phyloP scores from a whole-genome alignment of 148 eudicot species.

The Fagopyrum homotropicum region DNA sequence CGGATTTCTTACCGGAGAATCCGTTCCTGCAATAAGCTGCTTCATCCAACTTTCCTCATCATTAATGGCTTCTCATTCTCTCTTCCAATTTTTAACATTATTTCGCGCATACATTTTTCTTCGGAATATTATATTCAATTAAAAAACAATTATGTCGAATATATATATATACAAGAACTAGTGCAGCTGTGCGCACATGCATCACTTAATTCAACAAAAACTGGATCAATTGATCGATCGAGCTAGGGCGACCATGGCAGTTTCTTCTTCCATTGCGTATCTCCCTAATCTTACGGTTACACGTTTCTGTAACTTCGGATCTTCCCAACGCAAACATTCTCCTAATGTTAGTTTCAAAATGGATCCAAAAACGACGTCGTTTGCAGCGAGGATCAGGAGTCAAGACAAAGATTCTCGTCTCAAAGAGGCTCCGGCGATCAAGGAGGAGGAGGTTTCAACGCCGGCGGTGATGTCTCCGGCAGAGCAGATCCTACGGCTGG shows the following conservation, averaged over 20 bases:
- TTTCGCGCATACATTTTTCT: neutral
- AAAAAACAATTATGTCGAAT: no score
- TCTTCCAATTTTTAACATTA: neutral
- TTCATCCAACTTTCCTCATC: neutral
- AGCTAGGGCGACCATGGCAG: neutral
- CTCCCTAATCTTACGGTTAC: neutral
- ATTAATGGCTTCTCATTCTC: neutral
- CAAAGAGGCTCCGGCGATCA: neutral
- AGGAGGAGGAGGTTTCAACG: neutral
- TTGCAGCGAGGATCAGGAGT: neutral
- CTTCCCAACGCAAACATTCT: neutral
- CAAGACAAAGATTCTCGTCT: neutral
- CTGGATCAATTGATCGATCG: neutral
- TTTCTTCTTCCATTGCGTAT: neutral
- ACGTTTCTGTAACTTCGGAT: neutral
- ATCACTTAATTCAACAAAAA: neutral
- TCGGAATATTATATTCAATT: neutral
- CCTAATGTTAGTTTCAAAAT: neutral
- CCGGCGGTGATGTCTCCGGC: neutral
- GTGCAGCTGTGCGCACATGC: no score
- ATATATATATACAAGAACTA: no score
- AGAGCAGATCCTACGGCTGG: neutral
- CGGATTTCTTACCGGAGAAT: neutral
- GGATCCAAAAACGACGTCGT: constrained; percentile 2
- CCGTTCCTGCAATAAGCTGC: neutral